A percentile compares a stretch with the other conserved stretches of the same genome.
These are phyloP conservation scores for Entelexis paramagnoliae DNA, from an alignment of 1,139 yeast species.

Conservation along the genomic window DNA sequence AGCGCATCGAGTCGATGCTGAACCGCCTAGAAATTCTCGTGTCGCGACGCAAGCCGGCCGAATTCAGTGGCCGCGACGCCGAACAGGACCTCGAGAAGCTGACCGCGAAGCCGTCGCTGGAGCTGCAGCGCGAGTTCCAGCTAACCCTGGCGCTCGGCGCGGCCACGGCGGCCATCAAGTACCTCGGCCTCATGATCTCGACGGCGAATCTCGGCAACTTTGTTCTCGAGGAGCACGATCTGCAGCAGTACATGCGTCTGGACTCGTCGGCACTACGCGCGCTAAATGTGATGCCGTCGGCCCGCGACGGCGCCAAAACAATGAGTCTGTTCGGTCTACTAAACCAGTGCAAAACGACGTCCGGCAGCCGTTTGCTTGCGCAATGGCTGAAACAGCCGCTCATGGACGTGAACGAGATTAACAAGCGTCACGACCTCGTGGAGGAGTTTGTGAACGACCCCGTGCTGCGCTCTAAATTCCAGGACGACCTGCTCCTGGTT, in stretches of 20 bases:
- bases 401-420: conserved; percentile 49
- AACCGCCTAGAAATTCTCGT: conserved; percentile 40
- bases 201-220: conserved; percentile 43
- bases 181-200: conserved; percentile 53
- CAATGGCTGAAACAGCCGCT: conserved; percentile 97
- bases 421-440: conserved; percentile 62
- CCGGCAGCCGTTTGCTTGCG: conserved; percentile 74
- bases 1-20: conserved; percentile 25
- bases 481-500: conserved; percentile 54
- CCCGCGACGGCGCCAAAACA: conserved; percentile 41
- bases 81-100: conserved; percentile 66
- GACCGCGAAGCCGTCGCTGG: conserved; percentile 41
- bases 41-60: conserved; percentile 48
- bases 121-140: conserved; percentile 39
- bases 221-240: conserved; percentile 54
- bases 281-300: conserved; percentile 66
- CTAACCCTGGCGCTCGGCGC: conserved; percentile 43
- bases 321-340: conserved; percentile 71
- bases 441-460: conserved; percentile 57
- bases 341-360: conserved; percentile 75
- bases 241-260: conserved; percentile 70
- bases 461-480: conserved; percentile 52
- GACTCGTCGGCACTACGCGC: conserved; percentile 88
- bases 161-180: conserved; percentile 50
- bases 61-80: conserved; percentile 50